Conservation (phyloP, 805 yeast genomes). For the Metschnikowia lochheadii region DNA sequence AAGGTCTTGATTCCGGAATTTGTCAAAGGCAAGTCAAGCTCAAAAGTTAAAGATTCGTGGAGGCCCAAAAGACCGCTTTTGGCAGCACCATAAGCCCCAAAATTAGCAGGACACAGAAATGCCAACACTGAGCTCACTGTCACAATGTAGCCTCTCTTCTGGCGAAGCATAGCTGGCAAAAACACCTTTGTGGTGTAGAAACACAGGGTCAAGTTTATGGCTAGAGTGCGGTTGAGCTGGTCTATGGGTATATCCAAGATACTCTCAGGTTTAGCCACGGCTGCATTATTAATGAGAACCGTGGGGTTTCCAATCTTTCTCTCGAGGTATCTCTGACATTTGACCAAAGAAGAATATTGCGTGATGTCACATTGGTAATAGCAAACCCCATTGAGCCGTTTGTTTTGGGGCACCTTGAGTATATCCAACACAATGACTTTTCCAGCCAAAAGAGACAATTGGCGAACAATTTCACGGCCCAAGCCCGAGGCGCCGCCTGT, state of each 20-base stretch:
- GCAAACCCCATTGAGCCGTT: constrained; percentile 36
- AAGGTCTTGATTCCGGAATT: constrained; percentile 62
- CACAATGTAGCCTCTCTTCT: constrained; percentile 68
- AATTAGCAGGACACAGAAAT: constrained; percentile 74
- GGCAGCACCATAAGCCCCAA: constrained; percentile 84
- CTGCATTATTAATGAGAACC: constrained; percentile 83
- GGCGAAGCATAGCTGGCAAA: constrained; percentile 64
- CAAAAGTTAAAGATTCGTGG: constrained; percentile 76
- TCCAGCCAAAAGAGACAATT: constrained; percentile 41
- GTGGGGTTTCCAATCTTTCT: constrained; percentile 57
- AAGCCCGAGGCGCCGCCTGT: constrained; percentile 87
- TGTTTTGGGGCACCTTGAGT: constrained; percentile 32
- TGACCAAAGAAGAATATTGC: constrained; percentile 40
- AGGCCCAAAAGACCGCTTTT: constrained; percentile 82
- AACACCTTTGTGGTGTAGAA: constrained; percentile 67
- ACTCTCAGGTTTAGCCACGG: constrained; percentile 56
- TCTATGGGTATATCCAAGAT: constrained; percentile 50
- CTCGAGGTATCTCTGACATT: constrained; percentile 37
- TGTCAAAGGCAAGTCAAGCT: constrained; percentile 51
- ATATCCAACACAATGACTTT: constrained; percentile 68
- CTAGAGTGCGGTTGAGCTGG: constrained; percentile 59
- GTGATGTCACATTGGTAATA: constrained; percentile 74
- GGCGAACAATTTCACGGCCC: constrained; percentile 58
- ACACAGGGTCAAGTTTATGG: constrained; percentile 66
- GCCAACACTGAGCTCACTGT: constrained; percentile 85